A percentile compares a stretch with the other conserved stretches of the same genome.
Conservation (phyloP, 2,329 filamentous ascomycete genomes). For the Fusarium sublunatum region DNA sequence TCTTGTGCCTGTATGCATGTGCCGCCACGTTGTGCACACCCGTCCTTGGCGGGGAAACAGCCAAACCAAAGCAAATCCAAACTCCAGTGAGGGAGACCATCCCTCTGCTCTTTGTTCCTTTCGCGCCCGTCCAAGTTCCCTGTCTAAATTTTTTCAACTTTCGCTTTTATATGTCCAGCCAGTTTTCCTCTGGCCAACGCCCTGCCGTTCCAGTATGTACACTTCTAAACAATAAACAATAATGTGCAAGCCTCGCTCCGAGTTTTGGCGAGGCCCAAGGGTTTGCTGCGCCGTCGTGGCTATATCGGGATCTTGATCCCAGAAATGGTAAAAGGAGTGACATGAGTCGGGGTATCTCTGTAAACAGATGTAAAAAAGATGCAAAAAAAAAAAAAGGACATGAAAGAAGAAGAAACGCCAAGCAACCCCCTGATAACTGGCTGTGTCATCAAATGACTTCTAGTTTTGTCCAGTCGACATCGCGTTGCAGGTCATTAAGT, state of each 20-base stretch:
- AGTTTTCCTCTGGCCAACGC: conserved; percentile 38
- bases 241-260: conserved; percentile 30
- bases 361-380: conserved; percentile 12
- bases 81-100: conserved; percentile 37
- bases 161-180: conserved; percentile 35
- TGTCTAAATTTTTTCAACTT: conserved; percentile 44
- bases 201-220: conserved; percentile 40
- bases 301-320: conserved; percentile 25
- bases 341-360: conserved; percentile 48
- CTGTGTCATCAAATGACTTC: conserved; percentile 31
- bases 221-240: conserved; percentile 44
- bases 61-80: conserved; percentile 31
- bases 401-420: conserved; percentile 34
- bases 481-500: conserved; percentile 41
- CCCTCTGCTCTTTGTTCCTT: conserved; percentile 27
- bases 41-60: conserved; percentile 22
- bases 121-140: conserved; percentile 25
- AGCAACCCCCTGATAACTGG: conserved; percentile 37
- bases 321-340: conserved; percentile 42
- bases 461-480: conserved; percentile 41
- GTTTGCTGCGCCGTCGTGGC: conserved; percentile 43
- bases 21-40: conserved; percentile 21
- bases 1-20: conserved; percentile 26
- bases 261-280: conserved; percentile 8
- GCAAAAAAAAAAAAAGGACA: conserved; percentile 28